Evolutionary conservation across 768 basidiomycete genomes (phyloP).

Genomic region (Strobilomyces confusus): DNA sequence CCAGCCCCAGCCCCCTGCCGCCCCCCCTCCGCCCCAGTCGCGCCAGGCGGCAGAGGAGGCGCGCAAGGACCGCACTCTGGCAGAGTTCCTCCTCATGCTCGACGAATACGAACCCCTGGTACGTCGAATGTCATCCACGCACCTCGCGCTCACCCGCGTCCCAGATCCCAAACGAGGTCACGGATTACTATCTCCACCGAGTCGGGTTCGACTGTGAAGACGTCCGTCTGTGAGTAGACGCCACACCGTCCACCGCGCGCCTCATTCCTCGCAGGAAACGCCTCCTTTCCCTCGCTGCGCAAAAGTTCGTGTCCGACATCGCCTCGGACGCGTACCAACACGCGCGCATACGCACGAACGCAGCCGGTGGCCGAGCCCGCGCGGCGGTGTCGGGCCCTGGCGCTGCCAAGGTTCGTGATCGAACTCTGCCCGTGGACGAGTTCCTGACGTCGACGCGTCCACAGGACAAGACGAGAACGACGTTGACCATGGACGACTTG

Average conservation of each 20-base stretch:
- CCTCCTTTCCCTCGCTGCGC: constrained; percentile 89
- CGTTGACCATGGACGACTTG: constrained; percentile 96
- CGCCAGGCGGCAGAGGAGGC: constrained; percentile 77
- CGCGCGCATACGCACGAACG: constrained; percentile 91
- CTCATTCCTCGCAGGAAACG: constrained; percentile 63
- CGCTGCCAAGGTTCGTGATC: constrained; percentile 53
- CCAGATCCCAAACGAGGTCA: constrained; percentile 96
- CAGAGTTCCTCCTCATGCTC: constrained; percentile 92
- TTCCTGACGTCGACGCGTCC: neutral
- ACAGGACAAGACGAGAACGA: constrained; percentile 89
- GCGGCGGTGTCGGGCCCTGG: constrained; percentile 53
- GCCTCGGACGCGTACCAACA: constrained; percentile 97
- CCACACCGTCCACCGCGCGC: too few species aligned
- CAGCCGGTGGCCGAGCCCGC: constrained; percentile 66
- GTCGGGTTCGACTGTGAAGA: constrained; percentile 97
- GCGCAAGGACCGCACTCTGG: constrained; percentile 83
- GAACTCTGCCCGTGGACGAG: constrained; percentile 1
- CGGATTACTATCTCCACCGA: constrained; percentile 93
- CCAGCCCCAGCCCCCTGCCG: constrained; percentile 18
- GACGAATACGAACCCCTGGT: constrained; percentile 97
- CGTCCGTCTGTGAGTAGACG: constrained; percentile 68
- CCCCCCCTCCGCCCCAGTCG: constrained; percentile 39
- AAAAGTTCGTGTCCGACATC: constrained; percentile 97
- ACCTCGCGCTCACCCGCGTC: neutral
- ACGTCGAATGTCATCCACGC: constrained; percentile 21